These are phyloP conservation scores for Cyclotella baltica DNA, from an alignment of 108 stramenopile genomes.

Conservation along the genomic window DNA sequence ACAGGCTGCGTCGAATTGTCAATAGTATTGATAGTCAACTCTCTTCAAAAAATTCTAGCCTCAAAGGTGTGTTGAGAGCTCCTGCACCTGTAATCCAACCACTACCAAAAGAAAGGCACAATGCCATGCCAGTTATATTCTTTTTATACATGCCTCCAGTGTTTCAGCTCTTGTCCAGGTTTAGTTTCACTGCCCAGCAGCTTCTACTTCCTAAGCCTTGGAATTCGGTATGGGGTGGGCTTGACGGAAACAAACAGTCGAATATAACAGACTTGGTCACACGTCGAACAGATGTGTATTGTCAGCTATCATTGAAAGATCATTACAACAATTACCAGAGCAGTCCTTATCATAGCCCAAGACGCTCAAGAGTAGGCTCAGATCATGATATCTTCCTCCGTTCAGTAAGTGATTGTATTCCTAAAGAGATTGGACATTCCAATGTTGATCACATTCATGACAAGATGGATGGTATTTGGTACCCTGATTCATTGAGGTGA, in stretches of 20 bases:
- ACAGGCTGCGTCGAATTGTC: not conserved
- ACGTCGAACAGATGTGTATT: not conserved
- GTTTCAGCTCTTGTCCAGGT: constrained; percentile 40
- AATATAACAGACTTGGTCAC: constrained; percentile 18
- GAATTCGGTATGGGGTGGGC: constrained; percentile 15
- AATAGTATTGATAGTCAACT: constrained; percentile 5
- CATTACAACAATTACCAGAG: constrained; percentile 39
- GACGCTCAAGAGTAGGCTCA: constrained; percentile 1
- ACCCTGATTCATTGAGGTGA: constrained; percentile 18
- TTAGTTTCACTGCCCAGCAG: constrained; percentile 56
- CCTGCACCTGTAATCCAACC: constrained; percentile 50
- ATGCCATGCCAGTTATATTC: constrained; percentile 50
- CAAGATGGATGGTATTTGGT: constrained; percentile 28
- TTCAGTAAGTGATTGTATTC: constrained; percentile 2
- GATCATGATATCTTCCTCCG: constrained; percentile 17
- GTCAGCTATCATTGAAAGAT: constrained; percentile 26
- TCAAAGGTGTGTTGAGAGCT: constrained; percentile 20
- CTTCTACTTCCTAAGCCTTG: constrained; percentile 35
- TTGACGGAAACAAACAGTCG: constrained; percentile 4
- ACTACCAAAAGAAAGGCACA: constrained; percentile 26
- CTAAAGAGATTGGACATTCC: constrained; percentile 11
- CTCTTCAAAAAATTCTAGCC: not conserved
- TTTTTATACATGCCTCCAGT: constrained; percentile 51
- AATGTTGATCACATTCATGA: constrained; percentile 18
- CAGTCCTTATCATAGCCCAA: constrained; percentile 14